Evolutionary conservation across 2,329 filamentous ascomycete species (phyloP).

Genomic region (Xylaria sp.): DNA sequence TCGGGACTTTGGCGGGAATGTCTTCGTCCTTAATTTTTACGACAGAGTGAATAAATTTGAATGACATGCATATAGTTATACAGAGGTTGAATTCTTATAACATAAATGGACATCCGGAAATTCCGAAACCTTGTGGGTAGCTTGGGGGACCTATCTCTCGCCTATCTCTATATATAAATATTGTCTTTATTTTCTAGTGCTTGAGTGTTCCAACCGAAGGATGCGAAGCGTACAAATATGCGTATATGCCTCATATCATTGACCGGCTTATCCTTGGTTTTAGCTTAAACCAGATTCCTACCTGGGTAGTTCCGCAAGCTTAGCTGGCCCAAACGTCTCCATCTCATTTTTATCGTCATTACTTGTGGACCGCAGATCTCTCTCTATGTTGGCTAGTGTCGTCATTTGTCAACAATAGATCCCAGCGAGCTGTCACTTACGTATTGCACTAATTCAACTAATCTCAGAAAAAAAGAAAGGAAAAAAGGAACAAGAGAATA

Average conservation of each 20-base stretch:
- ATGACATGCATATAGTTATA: too few relatives aligned
- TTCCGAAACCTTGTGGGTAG: background rate
- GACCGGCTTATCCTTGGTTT: background rate
- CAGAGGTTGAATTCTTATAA: too few relatives aligned
- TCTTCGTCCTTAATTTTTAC: too few relatives aligned
- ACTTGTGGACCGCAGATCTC: slow-evolving; percentile 17
- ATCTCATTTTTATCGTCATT: slow-evolving; percentile 22
- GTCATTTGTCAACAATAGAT: slow-evolving; percentile 24
- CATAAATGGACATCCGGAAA: too few relatives aligned
- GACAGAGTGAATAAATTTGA: too few relatives aligned
- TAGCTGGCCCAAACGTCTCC: slow-evolving; percentile 9
- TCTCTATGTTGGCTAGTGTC: slow-evolving; percentile 13
- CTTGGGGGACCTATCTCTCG: background rate
- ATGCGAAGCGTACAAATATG: background rate
- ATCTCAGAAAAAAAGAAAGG: background rate
- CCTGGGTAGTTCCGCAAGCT: slow-evolving; percentile 5
- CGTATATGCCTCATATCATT: background rate
- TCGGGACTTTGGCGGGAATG: too few relatives aligned
- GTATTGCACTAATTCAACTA: background rate
- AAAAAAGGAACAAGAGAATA: background rate
- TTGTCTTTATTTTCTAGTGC: background rate
- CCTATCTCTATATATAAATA: background rate
- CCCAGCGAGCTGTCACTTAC: background rate
- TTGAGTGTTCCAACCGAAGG: background rate
- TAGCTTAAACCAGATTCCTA: slow-evolving; percentile 12